Percentiles rank a stretch among this genome's conserved stretches.
These are phyloP conservation scores for Phytopythium montanum DNA, from an alignment of 352 stramenopile species.

Conservation along the genomic window DNA sequence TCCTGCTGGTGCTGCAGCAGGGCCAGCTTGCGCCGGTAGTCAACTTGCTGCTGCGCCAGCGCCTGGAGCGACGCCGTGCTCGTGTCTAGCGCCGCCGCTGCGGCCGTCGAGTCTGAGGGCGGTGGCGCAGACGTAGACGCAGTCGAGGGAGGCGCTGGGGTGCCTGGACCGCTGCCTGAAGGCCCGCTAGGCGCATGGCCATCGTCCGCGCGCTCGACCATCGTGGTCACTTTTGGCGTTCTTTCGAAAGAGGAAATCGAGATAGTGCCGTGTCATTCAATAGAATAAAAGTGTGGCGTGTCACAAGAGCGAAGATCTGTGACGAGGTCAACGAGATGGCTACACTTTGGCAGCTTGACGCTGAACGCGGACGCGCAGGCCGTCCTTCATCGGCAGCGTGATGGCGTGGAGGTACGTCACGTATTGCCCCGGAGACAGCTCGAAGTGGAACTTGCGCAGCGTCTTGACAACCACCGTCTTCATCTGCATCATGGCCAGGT, in stretches of 20 bases:
- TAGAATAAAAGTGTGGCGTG: no score
- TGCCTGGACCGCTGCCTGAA: background rate
- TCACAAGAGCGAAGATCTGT: background rate
- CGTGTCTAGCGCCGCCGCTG: slow-evolving; percentile 2
- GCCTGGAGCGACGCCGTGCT: slow-evolving; percentile 19
- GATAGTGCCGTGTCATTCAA: background rate
- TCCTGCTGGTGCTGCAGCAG: slow-evolving; percentile 21
- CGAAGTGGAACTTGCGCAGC: slow-evolving; percentile 30
- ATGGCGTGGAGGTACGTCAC: slow-evolving; percentile 29
- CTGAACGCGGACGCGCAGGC: background rate
- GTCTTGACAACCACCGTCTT: slow-evolving; percentile 30
- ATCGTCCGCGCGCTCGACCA: background rate
- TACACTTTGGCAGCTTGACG: no score
- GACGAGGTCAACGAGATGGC: no score
- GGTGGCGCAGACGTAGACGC: background rate
- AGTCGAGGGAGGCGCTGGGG: background rate
- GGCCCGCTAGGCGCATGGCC: background rate
- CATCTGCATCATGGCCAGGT: slow-evolving; percentile 39
- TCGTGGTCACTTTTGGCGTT: background rate
- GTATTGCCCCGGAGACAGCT: slow-evolving; percentile 18
- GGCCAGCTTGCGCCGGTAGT: slow-evolving; percentile 34
- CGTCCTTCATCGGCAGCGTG: slow-evolving; percentile 30
- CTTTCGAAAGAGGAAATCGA: background rate
- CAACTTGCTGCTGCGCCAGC: slow-evolving; percentile 33
- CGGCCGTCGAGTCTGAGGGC: background rate